Percentiles rank a stretch among this genome's conserved stretches.
Conservation (phyloP, 2,329 filamentous ascomycete species). For the Calycina marina region DNA sequence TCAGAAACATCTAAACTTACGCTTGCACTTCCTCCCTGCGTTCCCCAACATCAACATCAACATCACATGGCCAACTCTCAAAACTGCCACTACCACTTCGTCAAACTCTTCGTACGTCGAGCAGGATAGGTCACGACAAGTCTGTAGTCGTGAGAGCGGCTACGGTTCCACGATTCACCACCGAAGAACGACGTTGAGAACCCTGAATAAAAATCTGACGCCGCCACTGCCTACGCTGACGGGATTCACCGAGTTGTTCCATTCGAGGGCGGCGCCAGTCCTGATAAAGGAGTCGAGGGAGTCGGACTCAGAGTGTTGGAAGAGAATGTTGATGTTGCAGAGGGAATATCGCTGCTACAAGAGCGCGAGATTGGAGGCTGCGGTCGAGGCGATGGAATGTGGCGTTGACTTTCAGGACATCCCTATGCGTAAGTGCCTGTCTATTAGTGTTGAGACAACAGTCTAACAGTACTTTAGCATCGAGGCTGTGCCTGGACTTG, state of each 20-base stretch:
- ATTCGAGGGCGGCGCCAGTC: constrained; percentile 3
- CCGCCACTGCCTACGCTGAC: constrained; percentile 4
- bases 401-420: constrained; percentile 13
- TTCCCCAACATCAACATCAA: background rate
- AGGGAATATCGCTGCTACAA: constrained; percentile 21
- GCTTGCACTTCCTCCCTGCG: constrained; percentile 1
- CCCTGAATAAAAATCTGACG: constrained; percentile 4
- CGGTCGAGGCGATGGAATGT: constrained; percentile 18
- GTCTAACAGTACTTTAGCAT: constrained; percentile 9
- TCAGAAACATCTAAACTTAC: background rate
- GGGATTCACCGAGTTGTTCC: constrained; percentile 3
- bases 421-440: constrained; percentile 14
- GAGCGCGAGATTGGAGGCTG: constrained; percentile 20
- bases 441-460: constrained; percentile 1
- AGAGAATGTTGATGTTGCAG: constrained; percentile 18
- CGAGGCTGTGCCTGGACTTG: constrained; percentile 20
- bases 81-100: too few species aligned
- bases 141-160: constrained; percentile 4
- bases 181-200: constrained; percentile 5
- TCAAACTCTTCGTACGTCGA: too few species aligned
- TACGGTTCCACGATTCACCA: constrained; percentile 6
- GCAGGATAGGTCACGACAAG: too few species aligned
- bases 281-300: constrained; percentile 1
- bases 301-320: constrained; percentile 17
- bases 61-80: constrained; percentile 1